Percentiles rank a stretch among this genome's conserved stretches.
Evolutionary conservation across 805 yeast species (phyloP).

Genomic region (Huiozyma sinensis): DNA sequence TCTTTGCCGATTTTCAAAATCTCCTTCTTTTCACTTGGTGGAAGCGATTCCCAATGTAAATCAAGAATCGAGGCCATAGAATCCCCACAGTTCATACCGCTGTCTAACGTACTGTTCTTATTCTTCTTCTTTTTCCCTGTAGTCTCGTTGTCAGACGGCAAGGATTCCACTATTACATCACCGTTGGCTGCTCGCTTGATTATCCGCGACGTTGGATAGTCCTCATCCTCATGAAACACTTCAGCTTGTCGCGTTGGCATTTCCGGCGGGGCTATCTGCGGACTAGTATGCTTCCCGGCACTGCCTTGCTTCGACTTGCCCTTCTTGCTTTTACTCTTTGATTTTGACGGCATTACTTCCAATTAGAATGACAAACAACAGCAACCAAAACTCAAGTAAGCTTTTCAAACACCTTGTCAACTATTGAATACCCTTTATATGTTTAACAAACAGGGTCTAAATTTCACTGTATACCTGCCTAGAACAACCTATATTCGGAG

Average conservation of each 20-base stretch:
- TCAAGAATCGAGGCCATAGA: constrained; percentile 22
- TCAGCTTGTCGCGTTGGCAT: constrained; percentile 30
- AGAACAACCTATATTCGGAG: no score
- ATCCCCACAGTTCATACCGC: constrained; percentile 5
- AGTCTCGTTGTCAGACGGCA: constrained; percentile 13
- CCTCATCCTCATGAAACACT: constrained; percentile 44
- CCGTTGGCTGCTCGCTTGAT: constrained; percentile 66
- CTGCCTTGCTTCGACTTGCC: constrained; percentile 14
- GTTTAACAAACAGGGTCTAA: no score
- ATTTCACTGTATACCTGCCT: no score
- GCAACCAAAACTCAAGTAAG: not conserved
- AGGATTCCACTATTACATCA: constrained; percentile 56
- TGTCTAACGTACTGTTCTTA: not conserved
- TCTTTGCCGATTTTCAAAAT: constrained; percentile 59
- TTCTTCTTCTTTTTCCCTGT: constrained; percentile 2
- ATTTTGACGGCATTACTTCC: constrained; percentile 16
- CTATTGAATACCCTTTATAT: no score
- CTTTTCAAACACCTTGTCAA: no score
- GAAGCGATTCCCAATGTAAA: constrained; percentile 52
- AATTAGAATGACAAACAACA: not conserved
- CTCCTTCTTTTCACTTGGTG: constrained; percentile 47
- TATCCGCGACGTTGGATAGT: constrained; percentile 63
- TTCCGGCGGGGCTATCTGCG: not conserved
- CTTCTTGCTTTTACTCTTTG: constrained; percentile 22
- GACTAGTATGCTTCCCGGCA: not conserved